A percentile compares a stretch with the other conserved stretches of the same genome.
Evolutionary conservation across 176 grass and related monocot species (phyloP).

Genomic region (Eleusine coracana): DNA sequence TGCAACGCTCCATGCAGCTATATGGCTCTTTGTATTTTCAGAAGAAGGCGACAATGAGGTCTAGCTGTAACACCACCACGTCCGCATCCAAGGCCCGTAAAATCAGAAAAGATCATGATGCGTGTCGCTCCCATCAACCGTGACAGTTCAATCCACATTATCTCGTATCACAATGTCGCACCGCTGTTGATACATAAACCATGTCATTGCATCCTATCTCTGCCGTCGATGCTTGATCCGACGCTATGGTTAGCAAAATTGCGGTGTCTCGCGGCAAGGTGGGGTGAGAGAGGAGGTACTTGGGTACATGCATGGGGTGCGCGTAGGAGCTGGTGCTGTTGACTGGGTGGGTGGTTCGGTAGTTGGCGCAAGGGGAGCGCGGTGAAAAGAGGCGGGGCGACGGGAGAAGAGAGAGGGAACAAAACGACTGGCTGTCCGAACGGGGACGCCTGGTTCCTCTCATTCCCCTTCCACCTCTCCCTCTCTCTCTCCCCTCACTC

Average conservation of each 20-base stretch:
- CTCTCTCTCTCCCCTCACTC: constrained; percentile 28
- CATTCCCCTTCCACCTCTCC: constrained; percentile 46
- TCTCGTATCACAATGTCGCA: neutral
- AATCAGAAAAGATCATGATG: neutral
- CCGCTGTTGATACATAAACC: neutral
- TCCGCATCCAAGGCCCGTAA: neutral
- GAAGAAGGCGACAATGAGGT: neutral
- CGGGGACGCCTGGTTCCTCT: constrained; percentile 73
- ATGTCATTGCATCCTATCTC: neutral
- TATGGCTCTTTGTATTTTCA: neutral
- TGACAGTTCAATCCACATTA: neutral
- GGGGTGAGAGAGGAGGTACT: no score
- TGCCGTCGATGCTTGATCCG: neutral
- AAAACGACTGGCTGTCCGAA: constrained; percentile 80
- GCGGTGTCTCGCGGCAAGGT: no score
- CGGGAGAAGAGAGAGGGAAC: constrained; percentile 14
- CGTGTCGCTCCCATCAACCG: neutral
- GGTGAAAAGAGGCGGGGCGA: constrained; percentile 26
- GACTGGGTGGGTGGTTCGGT: constrained; percentile 26
- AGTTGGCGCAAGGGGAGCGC: constrained; percentile 25
- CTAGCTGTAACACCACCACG: neutral
- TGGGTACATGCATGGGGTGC: neutral
- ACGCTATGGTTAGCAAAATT: neutral
- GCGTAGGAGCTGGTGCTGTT: neutral
- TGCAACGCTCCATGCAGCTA: neutral